A percentile compares a stretch with the other conserved stretches of the same genome.
Evolutionary conservation across 306 rosid genomes (phyloP).

Genomic region (Elaeagnus macrophylla): DNA sequence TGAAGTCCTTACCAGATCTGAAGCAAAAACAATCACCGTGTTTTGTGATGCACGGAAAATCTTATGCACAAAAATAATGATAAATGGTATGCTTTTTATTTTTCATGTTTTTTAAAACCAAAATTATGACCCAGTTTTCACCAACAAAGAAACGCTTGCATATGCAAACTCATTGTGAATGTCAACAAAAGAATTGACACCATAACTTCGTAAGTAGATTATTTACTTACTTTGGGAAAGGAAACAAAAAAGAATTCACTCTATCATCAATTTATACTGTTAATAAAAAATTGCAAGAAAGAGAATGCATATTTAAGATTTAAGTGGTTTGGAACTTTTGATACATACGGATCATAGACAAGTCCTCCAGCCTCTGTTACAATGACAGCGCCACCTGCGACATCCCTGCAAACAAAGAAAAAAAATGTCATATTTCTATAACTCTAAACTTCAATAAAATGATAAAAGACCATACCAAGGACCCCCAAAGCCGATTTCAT

Average conservation of each 20-base stretch:
- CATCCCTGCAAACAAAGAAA: constrained; percentile 58
- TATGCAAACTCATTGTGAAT: neutral
- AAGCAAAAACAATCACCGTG: constrained; percentile 26
- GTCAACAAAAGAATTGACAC: constrained; percentile 22
- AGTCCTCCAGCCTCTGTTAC: constrained; percentile 93
- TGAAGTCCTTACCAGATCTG: constrained; percentile 91
- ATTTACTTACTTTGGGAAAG: neutral
- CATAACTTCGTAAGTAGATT: neutral
- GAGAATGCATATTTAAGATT: neutral
- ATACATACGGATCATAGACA: constrained; percentile 90
- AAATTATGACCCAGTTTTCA: too few species aligned
- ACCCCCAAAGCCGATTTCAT: constrained; percentile 77
- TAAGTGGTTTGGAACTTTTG: constrained; percentile 7
- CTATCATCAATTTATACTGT: constrained; percentile 13
- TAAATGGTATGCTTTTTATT: constrained; percentile 4
- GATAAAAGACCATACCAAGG: constrained; percentile 59
- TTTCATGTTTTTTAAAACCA: constrained; percentile 2
- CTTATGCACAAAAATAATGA: constrained; percentile 8
- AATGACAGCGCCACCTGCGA: constrained; percentile 93
- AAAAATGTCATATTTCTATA: neutral
- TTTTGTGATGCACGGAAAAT: constrained; percentile 3
- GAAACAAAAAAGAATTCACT: constrained; percentile 8
- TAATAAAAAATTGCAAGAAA: constrained; percentile 4
- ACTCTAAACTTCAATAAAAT: neutral
- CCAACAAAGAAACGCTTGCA: too few species aligned